Percentiles rank a stretch among this genome's conserved stretches.
Evolutionary conservation across 2,329 filamentous ascomycete species (phyloP).

Genomic region (Sarocladium kiliense): DNA sequence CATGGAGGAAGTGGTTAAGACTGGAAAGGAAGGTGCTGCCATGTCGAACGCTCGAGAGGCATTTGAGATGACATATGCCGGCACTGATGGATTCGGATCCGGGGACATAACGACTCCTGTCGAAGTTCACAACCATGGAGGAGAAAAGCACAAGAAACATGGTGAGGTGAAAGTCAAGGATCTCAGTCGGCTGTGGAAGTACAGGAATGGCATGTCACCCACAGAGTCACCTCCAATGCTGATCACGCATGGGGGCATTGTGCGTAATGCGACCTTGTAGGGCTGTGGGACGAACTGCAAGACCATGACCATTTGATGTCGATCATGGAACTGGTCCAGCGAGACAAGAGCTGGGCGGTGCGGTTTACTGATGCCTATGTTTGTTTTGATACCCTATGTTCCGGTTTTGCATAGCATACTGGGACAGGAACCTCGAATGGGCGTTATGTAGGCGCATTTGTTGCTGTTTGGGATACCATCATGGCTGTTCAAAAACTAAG

Average conservation of each 20-base stretch:
- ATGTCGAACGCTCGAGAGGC: conserved; percentile 39
- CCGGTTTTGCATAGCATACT: too few species aligned
- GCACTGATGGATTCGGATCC: conserved; percentile 31
- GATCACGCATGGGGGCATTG: conserved; percentile 27
- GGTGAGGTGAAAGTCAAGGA: conserved; percentile 48
- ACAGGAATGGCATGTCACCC: conserved; percentile 54
- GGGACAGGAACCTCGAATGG: too few species aligned
- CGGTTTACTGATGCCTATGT: too few species aligned
- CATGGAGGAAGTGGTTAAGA: conserved; percentile 52
- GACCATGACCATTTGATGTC: too few species aligned
- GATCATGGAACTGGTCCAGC: too few species aligned
- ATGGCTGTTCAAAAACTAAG: neutral
- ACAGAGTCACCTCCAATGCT: conserved; percentile 33
- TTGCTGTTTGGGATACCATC: too few species aligned
- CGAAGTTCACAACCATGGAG: conserved; percentile 29
- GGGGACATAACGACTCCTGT: conserved; percentile 29
- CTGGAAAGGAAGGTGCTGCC: conserved; percentile 38
- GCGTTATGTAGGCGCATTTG: too few species aligned
- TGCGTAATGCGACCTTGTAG: conserved; percentile 34
- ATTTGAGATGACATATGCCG: conserved; percentile 41
- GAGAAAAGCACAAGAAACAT: conserved; percentile 21
- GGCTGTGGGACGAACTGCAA: conserved; percentile 6
- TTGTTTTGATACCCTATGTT: too few species aligned
- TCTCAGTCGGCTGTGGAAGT: conserved; percentile 57
- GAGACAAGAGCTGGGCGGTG: too few species aligned